A percentile compares a stretch with the other conserved stretches of the same genome.
phyloP scores from a whole-genome alignment of 2,329 filamentous ascomycete species.

The Cordyceps cateniannulata region DNA sequence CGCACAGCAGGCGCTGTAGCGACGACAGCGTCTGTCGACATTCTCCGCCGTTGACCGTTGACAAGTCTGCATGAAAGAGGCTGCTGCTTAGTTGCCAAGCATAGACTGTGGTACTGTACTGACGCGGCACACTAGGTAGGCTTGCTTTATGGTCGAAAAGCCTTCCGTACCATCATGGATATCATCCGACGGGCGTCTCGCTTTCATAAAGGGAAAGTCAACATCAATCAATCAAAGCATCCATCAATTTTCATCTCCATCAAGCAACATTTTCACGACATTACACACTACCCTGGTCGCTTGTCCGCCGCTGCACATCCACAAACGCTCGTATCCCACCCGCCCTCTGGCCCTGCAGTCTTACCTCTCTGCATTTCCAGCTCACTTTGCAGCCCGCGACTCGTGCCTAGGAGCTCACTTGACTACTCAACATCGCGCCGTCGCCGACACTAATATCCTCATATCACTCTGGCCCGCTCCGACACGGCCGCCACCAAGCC shows the following conservation, averaged over 20 bases:
- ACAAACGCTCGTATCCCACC: not conserved
- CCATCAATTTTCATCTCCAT: too few relatives aligned
- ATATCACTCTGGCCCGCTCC: not conserved
- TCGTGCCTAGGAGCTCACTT: not conserved
- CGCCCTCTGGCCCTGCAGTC: not conserved
- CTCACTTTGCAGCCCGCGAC: not conserved
- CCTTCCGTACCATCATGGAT: too few relatives aligned
- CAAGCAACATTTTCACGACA: not conserved
- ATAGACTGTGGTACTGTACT: not conserved
- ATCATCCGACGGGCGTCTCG: too few relatives aligned
- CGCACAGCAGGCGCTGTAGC: not conserved
- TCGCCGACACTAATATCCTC: not conserved
- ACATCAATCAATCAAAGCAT: not conserved
- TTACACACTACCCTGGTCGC: not conserved
- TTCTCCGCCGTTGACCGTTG: not conserved
- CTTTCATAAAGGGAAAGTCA: not conserved
- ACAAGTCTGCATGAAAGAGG: not conserved
- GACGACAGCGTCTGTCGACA: not conserved
- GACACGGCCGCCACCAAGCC: constrained; percentile 4
- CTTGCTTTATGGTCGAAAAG: too few relatives aligned
- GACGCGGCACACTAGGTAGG: not conserved
- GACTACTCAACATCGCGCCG: not conserved
- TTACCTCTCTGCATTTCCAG: not conserved
- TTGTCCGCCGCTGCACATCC: not conserved
- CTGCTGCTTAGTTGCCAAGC: not conserved